phyloP scores from a whole-genome alignment of 306 rosid genomes.

The Lathyrus aphaca region DNA sequence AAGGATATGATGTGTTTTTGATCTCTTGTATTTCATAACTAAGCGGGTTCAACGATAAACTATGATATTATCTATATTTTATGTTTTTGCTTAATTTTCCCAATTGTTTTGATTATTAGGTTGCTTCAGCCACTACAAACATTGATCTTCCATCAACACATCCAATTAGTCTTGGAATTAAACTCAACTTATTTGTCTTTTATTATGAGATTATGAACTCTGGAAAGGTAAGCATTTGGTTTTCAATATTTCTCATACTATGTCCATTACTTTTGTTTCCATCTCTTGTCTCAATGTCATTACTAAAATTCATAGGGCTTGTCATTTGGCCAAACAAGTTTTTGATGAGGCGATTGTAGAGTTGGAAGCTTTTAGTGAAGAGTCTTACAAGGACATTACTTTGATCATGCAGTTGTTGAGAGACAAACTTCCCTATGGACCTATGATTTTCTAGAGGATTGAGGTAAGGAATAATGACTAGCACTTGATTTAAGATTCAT shows the following conservation, averaged over 20 bases:
- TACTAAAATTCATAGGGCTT: constrained; percentile 68
- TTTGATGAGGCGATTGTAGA: constrained; percentile 98
- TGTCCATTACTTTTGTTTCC: constrained; percentile 15
- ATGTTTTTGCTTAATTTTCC: constrained; percentile 27
- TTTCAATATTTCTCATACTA: not conserved
- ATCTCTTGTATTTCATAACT: constrained; percentile 32
- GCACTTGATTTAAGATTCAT: too few species aligned
- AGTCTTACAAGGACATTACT: constrained; percentile 97
- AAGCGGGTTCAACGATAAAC: constrained; percentile 35
- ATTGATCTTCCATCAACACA: constrained; percentile 94
- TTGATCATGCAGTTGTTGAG: constrained; percentile 77
- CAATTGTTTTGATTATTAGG: constrained; percentile 48
- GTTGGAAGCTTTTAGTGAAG: constrained; percentile 81
- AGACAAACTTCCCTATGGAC: too few species aligned
- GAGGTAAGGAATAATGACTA: too few species aligned
- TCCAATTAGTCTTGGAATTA: constrained; percentile 96
- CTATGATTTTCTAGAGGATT: too few species aligned
- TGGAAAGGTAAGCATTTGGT: constrained; percentile 62
- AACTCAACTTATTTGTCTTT: constrained; percentile 95
- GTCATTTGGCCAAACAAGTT: constrained; percentile 98
- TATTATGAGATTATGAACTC: constrained; percentile 98
- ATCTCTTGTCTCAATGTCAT: constrained; percentile 36
- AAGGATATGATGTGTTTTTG: constrained; percentile 71
- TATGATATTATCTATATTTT: constrained; percentile 1
- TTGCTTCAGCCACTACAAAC: constrained; percentile 84